Percentiles rank a stretch among this genome's conserved stretches.
Evolutionary conservation across 2,329 filamentous ascomycete species (phyloP).

Genomic region (Podosphaera leucotricha): DNA sequence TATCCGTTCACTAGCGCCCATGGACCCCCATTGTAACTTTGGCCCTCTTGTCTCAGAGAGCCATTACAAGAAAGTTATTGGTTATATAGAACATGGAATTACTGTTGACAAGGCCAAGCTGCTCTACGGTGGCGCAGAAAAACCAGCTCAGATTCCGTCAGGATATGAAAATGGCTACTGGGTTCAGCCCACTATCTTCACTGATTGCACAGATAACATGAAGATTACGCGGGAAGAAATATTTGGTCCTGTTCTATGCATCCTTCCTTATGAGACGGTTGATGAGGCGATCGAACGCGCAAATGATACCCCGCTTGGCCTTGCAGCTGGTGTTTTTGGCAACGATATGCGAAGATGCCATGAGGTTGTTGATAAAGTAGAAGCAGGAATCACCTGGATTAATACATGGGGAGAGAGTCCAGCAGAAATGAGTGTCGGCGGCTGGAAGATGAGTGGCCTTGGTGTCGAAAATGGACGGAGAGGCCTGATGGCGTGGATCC

Average conservation of each 20-base stretch:
- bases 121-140: slow-evolving; percentile 44
- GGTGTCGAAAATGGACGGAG: slow-evolving; percentile 68
- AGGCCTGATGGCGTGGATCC: slow-evolving; percentile 60
- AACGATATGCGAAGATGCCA: slow-evolving; percentile 53
- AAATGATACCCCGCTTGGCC: slow-evolving; percentile 53
- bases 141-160: slow-evolving; percentile 19
- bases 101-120: slow-evolving; percentile 50
- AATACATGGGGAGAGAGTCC: slow-evolving; percentile 88
- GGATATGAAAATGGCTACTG: slow-evolving; percentile 43
- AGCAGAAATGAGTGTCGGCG: slow-evolving; percentile 78
- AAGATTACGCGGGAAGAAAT: slow-evolving; percentile 62
- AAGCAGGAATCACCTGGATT: slow-evolving; percentile 78
- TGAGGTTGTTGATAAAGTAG: slow-evolving; percentile 40
- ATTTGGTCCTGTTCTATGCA: slow-evolving; percentile 69
- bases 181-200: slow-evolving; percentile 67
- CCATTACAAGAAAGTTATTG: slow-evolving; percentile 56
- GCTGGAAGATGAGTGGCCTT: slow-evolving; percentile 77
- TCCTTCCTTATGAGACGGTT: slow-evolving; percentile 47
- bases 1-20: slow-evolving; percentile 49
- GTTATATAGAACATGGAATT: slow-evolving; percentile 54
- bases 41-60: slow-evolving; percentile 55
- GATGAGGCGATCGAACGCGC: slow-evolving; percentile 49
- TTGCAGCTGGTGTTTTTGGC: slow-evolving; percentile 69
- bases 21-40: slow-evolving; percentile 53
- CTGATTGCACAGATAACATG: slow-evolving; percentile 67